A percentile compares a stretch with the other conserved stretches of the same genome.
These are phyloP conservation scores for Chaetomium sp. DNA, from an alignment of 2,329 filamentous ascomycete genomes.

Conservation along the genomic window DNA sequence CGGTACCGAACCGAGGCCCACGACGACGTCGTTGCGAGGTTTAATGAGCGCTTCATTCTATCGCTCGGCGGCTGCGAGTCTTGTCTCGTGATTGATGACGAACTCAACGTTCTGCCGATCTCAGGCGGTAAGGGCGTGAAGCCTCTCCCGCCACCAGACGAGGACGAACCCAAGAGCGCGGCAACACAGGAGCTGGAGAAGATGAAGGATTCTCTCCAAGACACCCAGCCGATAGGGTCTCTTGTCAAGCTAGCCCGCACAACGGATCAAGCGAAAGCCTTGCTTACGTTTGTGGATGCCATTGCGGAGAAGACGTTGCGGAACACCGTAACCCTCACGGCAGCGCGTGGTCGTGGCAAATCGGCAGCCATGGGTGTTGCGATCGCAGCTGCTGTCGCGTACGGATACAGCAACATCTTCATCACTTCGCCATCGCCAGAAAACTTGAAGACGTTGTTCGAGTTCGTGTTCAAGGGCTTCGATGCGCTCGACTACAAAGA, in stretches of 20 bases:
- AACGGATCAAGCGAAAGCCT: conserved; percentile 91
- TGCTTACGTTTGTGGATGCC: conserved; percentile 95
- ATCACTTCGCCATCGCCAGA: conserved; percentile 97
- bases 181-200: conserved; percentile 75
- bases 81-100: conserved; percentile 95
- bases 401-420: conserved; percentile 99
- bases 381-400: conserved; percentile 88
- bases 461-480: conserved; percentile 98
- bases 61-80: conserved; percentile 94
- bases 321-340: conserved; percentile 91
- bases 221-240: conserved; percentile 82
- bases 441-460: conserved; percentile 97
- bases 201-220: conserved; percentile 84
- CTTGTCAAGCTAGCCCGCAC: conserved; percentile 85
- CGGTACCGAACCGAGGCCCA: conserved; percentile 96
- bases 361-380: conserved; percentile 94
- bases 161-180: conserved; percentile 71
- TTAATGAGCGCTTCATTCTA: conserved; percentile 96
- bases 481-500: conserved; percentile 92
- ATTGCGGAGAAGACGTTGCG: conserved; percentile 94
- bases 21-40: conserved; percentile 88
- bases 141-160: conserved; percentile 73
- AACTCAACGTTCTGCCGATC: conserved; percentile 95
- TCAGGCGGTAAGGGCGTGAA: conserved; percentile 92
- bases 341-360: conserved; percentile 92